Evolutionary conservation across 2,329 filamentous ascomycete genomes (phyloP).

Genomic region (Capronia coronata): DNA sequence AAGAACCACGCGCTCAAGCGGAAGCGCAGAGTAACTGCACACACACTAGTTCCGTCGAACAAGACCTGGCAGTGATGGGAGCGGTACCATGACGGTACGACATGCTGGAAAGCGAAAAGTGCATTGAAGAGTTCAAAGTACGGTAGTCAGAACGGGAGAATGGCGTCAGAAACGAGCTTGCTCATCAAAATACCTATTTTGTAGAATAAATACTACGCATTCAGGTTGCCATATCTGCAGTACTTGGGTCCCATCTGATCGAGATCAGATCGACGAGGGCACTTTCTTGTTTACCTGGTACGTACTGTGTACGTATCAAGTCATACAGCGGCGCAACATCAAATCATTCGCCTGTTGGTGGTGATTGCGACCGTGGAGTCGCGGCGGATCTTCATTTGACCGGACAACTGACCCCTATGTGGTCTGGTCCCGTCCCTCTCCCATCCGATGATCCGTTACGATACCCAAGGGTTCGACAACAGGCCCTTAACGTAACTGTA

Average conservation of each 20-base stretch:
- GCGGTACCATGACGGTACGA: background rate
- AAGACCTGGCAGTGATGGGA: background rate
- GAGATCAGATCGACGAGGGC: background rate
- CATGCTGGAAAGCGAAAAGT: background rate
- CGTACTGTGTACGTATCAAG: too few species aligned
- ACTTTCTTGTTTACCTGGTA: background rate
- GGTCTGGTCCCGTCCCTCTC: too few species aligned
- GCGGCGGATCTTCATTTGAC: too few species aligned
- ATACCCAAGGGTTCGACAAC: too few species aligned
- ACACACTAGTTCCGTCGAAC: too few species aligned
- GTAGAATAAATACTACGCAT: background rate
- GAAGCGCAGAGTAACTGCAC: conserved; percentile 21
- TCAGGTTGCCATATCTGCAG: background rate
- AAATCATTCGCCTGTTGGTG: background rate
- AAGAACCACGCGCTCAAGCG: conserved; percentile 47
- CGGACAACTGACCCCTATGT: too few species aligned
- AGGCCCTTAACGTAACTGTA: too few species aligned
- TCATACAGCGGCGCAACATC: background rate
- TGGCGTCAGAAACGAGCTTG: background rate
- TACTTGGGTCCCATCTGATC: too few species aligned
- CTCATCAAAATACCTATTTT: background rate
- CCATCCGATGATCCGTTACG: too few species aligned
- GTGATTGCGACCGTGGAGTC: too few species aligned
- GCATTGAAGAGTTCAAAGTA: background rate
- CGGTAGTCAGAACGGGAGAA: background rate